A percentile compares a stretch with the other conserved stretches of the same genome.
Conservation (phyloP, 352 stramenopile genomes). For the Phytophthora megakarya region DNA sequence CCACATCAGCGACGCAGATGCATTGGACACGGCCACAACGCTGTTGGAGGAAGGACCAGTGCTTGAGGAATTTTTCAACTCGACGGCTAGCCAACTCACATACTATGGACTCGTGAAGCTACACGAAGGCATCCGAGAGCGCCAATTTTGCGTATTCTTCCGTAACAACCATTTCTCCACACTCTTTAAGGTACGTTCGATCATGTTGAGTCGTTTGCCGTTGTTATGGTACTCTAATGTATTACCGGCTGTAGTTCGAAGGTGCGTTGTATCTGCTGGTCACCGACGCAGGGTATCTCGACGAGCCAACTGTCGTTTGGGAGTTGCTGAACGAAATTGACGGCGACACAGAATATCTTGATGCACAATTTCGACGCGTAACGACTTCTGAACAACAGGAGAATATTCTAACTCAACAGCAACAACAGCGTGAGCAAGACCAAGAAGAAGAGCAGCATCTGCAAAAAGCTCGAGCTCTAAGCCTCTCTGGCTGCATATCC, state of each 20-base stretch:
- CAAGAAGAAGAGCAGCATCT: conserved; percentile 28
- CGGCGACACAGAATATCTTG: conserved; percentile 80
- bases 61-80: conserved; percentile 91
- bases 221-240: too few species aligned
- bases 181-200: conserved; percentile 88
- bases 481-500: conserved; percentile 15
- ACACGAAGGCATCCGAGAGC: conserved; percentile 91
- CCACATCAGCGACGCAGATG: conserved; percentile 72
- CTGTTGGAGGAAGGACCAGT: conserved; percentile 80
- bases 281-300: conserved; percentile 96
- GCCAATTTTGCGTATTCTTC: conserved; percentile 96
- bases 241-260: conserved; percentile 82
- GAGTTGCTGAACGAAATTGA: conserved; percentile 94
- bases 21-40: conserved; percentile 55
- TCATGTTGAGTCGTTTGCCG: neutral
- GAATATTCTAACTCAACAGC: conserved; percentile 64
- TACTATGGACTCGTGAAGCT: conserved; percentile 94
- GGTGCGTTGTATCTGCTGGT: conserved; percentile 95
- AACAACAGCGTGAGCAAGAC: conserved; percentile 42
- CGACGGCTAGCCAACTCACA: conserved; percentile 93
- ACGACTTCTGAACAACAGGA: conserved; percentile 74
- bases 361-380: conserved; percentile 66
- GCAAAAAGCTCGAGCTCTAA: conserved; percentile 22
- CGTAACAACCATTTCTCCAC: conserved; percentile 99
- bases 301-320: conserved; percentile 94